These are phyloP conservation scores for Murraya paniculata DNA, from an alignment of 345 rosid genomes.

Conservation along the genomic window DNA sequence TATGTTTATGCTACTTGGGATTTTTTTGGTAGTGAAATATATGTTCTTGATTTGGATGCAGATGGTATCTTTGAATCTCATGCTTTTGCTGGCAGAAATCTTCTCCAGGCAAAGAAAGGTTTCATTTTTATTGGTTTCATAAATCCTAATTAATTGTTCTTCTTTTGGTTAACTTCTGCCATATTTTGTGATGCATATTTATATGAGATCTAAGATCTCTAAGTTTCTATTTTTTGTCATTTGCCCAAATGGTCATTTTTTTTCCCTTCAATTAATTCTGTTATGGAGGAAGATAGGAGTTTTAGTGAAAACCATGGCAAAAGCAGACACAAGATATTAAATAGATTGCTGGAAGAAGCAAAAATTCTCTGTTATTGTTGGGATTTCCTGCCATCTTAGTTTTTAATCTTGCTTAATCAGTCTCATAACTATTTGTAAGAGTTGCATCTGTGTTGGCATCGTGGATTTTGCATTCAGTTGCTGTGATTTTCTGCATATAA, in stretches of 20 bases:
- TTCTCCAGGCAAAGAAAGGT: constrained; percentile 73
- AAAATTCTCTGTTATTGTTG: background rate
- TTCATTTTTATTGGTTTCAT: background rate
- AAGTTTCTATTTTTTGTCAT: background rate
- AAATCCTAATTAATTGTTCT: background rate
- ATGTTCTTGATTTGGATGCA: constrained; percentile 28
- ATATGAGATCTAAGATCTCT: constrained; percentile 5
- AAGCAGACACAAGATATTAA: background rate
- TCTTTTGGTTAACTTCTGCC: background rate
- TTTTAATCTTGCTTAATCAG: background rate
- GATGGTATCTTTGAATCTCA: constrained; percentile 44
- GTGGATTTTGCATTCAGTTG: background rate
- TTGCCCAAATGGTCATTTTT: background rate
- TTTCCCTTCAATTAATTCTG: background rate
- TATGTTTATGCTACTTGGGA: background rate
- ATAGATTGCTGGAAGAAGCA: background rate
- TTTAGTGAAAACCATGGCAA: no score
- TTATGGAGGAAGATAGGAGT: background rate
- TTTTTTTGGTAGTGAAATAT: background rate
- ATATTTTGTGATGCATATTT: constrained; percentile 1
- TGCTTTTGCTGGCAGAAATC: constrained; percentile 44
- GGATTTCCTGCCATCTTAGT: background rate
- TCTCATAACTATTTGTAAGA: background rate
- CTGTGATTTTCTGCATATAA: background rate
- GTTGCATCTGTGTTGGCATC: background rate